These are phyloP conservation scores for Arbutus unedo DNA, from an alignment of 148 eudicot species.

Conservation along the genomic window DNA sequence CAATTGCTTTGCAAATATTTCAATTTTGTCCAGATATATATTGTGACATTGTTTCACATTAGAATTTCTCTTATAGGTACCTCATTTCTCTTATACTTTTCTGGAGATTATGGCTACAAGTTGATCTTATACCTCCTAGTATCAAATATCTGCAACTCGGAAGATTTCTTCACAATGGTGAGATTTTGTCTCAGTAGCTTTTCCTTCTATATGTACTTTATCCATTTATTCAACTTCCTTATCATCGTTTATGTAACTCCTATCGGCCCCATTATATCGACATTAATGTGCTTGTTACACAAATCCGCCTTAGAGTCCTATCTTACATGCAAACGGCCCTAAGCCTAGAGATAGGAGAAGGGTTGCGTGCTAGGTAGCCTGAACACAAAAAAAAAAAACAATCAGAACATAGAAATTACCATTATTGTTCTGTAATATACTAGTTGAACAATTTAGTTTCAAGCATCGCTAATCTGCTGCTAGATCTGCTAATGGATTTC, in stretches of 20 bases:
- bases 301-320: background rate
- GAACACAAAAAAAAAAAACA: background rate
- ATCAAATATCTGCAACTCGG: constrained; percentile 47
- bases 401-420: too few relatives aligned
- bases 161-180: constrained; percentile 72
- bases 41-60: background rate
- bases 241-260: background rate
- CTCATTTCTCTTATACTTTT: constrained; percentile 60
- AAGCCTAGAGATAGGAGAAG: background rate
- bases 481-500: background rate
- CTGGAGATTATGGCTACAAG: constrained; percentile 62
- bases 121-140: constrained; percentile 69
- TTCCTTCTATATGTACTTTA: background rate
- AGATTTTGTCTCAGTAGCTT: constrained; percentile 5
- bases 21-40: background rate
- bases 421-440: too few relatives aligned
- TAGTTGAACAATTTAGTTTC: background rate
- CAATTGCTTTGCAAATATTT: background rate
- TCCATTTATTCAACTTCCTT: background rate
- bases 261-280: background rate
- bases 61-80: constrained; percentile 42
- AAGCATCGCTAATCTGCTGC: background rate
- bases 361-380: background rate
- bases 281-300: too few relatives aligned
- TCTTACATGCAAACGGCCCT: background rate